Conservation (phyloP, 2,329 filamentous ascomycete genomes). For the Cladophialophora bantiana region DNA sequence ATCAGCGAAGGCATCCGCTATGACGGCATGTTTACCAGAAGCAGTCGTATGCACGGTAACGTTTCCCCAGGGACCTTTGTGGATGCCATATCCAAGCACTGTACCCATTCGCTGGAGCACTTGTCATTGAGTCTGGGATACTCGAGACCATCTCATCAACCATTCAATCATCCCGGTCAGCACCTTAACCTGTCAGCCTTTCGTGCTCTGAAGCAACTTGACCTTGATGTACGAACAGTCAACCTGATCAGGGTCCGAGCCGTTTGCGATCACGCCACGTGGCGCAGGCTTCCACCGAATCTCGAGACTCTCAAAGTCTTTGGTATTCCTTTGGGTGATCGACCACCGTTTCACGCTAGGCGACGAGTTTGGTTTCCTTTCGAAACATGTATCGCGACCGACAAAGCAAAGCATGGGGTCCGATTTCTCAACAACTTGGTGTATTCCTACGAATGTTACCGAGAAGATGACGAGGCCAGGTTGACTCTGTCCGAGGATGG, state of each 20-base stretch:
- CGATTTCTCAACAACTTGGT: conserved; percentile 36
- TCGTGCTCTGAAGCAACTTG: conserved; percentile 35
- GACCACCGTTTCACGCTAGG: conserved; percentile 34
- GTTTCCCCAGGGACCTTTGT: conserved; percentile 36
- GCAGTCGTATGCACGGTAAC: conserved; percentile 39
- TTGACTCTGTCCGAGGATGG: conserved; percentile 29
- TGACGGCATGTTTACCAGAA: conserved; percentile 37
- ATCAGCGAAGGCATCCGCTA: conserved; percentile 41
- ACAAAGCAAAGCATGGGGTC: conserved; percentile 38
- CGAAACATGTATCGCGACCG: conserved; percentile 33
- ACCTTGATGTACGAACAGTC: conserved; percentile 36
- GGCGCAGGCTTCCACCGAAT: conserved; percentile 38
- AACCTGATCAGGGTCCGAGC: conserved; percentile 34
- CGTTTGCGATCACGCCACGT: conserved; percentile 37
- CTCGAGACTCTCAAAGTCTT: conserved; percentile 40
- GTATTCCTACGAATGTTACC: conserved; percentile 40
- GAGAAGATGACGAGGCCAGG: conserved; percentile 32
- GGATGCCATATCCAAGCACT: conserved; percentile 34
- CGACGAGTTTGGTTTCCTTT: conserved; percentile 36
- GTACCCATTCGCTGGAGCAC: conserved; percentile 34
- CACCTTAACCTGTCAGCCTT: conserved; percentile 36
- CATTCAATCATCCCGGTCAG: conserved; percentile 34
- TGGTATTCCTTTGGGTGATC: conserved; percentile 36
- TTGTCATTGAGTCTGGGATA: conserved; percentile 38
- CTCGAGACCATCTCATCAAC: conserved; percentile 28